Evolutionary conservation across 148 eudicot species (phyloP).

Genomic region (Euryodendron excelsum): DNA sequence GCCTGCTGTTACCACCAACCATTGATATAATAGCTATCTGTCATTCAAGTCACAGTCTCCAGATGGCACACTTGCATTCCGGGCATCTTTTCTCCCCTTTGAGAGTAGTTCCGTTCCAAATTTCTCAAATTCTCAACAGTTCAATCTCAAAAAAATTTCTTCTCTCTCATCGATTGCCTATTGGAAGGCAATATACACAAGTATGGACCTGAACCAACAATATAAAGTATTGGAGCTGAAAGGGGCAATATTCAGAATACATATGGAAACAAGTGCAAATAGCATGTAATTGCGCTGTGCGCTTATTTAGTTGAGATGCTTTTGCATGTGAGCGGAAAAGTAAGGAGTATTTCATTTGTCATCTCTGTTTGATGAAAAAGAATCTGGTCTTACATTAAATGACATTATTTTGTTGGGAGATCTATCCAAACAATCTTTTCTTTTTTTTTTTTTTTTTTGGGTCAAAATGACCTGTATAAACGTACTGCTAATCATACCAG

Average conservation of each 20-base stretch:
- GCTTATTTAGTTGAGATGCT: too few relatives aligned
- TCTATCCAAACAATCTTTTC: neutral
- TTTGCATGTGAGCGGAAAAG: neutral
- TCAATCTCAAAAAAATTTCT: too few relatives aligned
- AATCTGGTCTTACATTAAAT: neutral
- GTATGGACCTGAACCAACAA: neutral
- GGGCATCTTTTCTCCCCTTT: neutral
- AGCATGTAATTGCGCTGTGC: too few relatives aligned
- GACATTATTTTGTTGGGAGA: neutral
- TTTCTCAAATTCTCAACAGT: neutral
- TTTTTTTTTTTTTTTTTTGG: too few relatives aligned
- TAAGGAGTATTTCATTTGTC: neutral
- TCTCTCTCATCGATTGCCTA: neutral
- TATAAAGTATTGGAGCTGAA: neutral
- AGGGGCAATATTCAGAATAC: neutral
- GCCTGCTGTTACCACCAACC: neutral
- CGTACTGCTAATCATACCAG: neutral
- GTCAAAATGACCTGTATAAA: neutral
- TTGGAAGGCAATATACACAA: neutral
- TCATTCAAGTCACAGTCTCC: too few relatives aligned
- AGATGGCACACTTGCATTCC: neutral
- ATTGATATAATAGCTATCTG: neutral
- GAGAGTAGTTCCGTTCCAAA: neutral
- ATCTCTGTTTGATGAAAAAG: neutral
- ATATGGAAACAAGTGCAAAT: neutral